Conservation (phyloP, 176 grass and related monocot species). For the Cenchrus fungigraminus region DNA sequence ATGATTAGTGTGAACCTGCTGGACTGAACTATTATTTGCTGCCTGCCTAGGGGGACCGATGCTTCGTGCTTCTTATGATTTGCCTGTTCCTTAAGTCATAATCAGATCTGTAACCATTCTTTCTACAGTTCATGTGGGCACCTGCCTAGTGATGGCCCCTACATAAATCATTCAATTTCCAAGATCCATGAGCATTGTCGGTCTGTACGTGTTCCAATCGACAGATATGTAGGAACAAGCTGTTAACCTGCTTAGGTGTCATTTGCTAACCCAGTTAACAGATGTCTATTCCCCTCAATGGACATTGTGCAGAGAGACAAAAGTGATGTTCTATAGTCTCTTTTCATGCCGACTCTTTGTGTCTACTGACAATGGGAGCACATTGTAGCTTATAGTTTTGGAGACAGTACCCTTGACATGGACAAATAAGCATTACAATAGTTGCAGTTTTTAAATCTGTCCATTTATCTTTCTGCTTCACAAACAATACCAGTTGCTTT, state of each 20-base stretch:
- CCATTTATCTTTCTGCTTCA: neutral
- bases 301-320: neutral
- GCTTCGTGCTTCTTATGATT: slow-evolving; percentile 21
- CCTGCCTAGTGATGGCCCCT: slow-evolving; percentile 36
- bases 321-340: neutral
- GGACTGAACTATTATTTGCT: slow-evolving; percentile 23
- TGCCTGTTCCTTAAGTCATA: slow-evolving; percentile 48
- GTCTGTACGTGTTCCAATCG: neutral
- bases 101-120: slow-evolving; percentile 40
- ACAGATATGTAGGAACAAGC: neutral
- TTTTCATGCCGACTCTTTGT: neutral
- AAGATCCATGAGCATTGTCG: slow-evolving; percentile 25
- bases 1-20: slow-evolving; percentile 19
- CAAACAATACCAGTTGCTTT: neutral
- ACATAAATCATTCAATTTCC: slow-evolving; percentile 9
- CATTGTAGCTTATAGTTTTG: neutral
- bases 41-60: slow-evolving; percentile 33
- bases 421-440: neutral
- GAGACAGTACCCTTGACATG: neutral
- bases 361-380: neutral
- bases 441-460: neutral
- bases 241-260: neutral
- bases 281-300: neutral
- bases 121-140: slow-evolving; percentile 37
- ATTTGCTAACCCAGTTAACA: neutral